Evolutionary conservation across 495 filamentous ascomycete genomes (phyloP), one percentile per base, ranked within the genome.

Genomic region (Tuber microsphaerosporum): DNA sequence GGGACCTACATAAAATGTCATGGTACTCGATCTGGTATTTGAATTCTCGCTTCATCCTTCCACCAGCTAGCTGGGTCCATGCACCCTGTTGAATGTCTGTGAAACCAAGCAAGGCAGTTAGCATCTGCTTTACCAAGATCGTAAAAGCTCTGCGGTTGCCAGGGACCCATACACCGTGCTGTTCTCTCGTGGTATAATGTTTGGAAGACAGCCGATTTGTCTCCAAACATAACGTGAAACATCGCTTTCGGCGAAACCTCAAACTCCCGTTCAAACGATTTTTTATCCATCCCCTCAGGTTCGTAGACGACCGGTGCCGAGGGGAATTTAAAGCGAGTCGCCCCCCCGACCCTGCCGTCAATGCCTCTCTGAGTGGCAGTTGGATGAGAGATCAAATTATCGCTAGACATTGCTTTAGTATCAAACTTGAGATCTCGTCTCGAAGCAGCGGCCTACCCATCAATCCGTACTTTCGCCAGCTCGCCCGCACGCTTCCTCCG

Each of bases 211-310:
- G 93, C 91, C 84, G 92, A 94, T 84, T 92, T 96, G 83, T 99
- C 95, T 43, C 95, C 95, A 81, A 97, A 98, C 73, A 99, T 87
- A 16, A 97, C 91, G 81, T 98, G 95, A 84, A 97, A 98, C 45
- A 97, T 87, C 1, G 94, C 93, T 83, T 98, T 97, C 22, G 95
- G 89, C 77, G 91, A 94, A 72, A 98, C 88, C 75, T 95, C 91
- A 79, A 96, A 94, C 69, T 91, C 86, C 75, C 91, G 89, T 82
- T 97, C 93, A 2, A 91, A 87, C 41, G 87, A 85, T 74, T 87
- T 86, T 74, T 84, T 84, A 73, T 92, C 89, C 87, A 97, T 93
- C 45, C 90, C 92, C 72, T 90, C 88, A 0, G 95, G 95, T 70
- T 92, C 90, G 84, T 94, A 97, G 65, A 91, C 84, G 0, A 98